These are phyloP conservation scores for Lentinula novae-zelandiae DNA, from an alignment of 1,284 basidiomycete species.

Conservation along the genomic window DNA sequence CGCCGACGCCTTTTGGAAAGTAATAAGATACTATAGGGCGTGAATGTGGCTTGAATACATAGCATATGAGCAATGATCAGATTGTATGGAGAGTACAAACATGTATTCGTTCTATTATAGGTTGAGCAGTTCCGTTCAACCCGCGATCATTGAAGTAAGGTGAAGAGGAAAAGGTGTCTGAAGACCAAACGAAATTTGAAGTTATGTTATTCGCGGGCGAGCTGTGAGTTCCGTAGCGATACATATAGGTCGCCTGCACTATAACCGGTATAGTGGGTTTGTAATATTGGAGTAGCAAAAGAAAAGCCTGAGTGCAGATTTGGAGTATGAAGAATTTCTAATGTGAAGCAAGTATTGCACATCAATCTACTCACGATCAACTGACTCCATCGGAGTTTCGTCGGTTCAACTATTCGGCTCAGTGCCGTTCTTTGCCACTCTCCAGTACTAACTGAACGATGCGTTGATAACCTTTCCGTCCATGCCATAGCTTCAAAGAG, in stretches of 20 bases:
- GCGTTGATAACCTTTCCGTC: too few relatives aligned
- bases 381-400: not conserved
- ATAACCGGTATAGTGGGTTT: not conserved
- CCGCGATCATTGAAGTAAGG: constrained; percentile 75
- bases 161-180: constrained; percentile 53
- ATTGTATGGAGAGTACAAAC: constrained; percentile 38
- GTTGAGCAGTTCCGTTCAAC: constrained; percentile 59
- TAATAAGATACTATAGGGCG: constrained; percentile 92
- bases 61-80: not conserved
- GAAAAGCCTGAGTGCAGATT: not conserved
- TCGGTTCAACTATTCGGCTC: too few relatives aligned
- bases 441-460: too few relatives aligned
- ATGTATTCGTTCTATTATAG: constrained; percentile 71
- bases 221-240: not conserved
- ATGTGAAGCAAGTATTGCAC: not conserved
- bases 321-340: not conserved
- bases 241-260: not conserved
- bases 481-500: not conserved
- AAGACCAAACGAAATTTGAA: not conserved
- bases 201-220: not conserved
- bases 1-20: constrained; percentile 90
- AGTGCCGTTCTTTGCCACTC: too few relatives aligned
- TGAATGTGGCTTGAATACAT: constrained; percentile 65
- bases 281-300: not conserved
- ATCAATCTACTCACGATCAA: not conserved